phyloP scores from a whole-genome alignment of 306 rosid genomes.

The Luffa acutangula region DNA sequence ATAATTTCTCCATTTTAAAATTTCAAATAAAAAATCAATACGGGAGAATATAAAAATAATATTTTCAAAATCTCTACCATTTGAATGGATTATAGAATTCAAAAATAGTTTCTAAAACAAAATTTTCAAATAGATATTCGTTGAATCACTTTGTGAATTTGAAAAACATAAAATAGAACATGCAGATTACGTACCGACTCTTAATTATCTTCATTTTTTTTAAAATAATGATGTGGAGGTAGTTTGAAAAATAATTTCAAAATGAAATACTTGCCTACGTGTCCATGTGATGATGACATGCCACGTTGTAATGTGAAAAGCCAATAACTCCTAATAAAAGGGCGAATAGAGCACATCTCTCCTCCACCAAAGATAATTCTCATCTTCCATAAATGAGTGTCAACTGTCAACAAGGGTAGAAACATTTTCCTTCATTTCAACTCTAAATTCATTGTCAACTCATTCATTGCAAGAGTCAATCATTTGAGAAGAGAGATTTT shows the following conservation, averaged over 20 bases:
- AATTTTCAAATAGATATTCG: no score
- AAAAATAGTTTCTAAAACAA: no score
- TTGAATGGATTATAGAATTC: no score
- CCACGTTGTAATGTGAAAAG: not conserved
- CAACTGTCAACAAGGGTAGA: not conserved
- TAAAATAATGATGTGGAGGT: not conserved
- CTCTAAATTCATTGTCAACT: not conserved
- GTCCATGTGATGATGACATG: conserved; percentile 2
- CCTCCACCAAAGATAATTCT: not conserved
- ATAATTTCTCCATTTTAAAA: no score
- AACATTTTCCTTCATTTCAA: not conserved
- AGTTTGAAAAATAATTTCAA: not conserved
- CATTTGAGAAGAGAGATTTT: not conserved
- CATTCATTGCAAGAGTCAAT: conserved; percentile 1
- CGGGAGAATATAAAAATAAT: no score
- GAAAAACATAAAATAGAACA: no score
- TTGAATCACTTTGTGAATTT: no score
- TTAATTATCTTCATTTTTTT: no score
- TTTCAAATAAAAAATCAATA: no score
- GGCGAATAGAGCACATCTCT: not conserved
- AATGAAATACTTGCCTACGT: not conserved
- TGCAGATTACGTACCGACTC: no score
- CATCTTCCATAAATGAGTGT: not conserved
- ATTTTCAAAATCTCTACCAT: no score
- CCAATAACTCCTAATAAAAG: not conserved